These are phyloP conservation scores for Sugiyamaella neomexicana DNA, from an alignment of 1,139 yeast species.

Conservation along the genomic window DNA sequence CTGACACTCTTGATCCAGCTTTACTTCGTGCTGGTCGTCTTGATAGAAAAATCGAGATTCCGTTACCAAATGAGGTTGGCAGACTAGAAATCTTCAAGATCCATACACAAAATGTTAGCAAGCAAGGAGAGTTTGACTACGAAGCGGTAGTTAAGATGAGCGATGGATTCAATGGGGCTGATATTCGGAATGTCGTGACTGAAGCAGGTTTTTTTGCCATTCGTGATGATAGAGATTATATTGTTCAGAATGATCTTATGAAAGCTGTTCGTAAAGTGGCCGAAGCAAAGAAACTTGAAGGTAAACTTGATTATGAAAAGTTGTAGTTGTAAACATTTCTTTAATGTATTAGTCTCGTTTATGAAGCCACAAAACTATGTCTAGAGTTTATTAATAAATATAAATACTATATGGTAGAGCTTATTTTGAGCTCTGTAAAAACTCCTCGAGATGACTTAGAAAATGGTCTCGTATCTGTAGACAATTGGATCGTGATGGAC, in stretches of 20 bases:
- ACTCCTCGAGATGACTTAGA: slow-evolving; percentile 2
- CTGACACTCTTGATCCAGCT: slow-evolving; percentile 99
- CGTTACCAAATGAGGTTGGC: slow-evolving; percentile 95
- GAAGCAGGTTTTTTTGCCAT: slow-evolving; percentile 99
- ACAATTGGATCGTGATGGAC: neutral
- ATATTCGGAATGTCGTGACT: slow-evolving; percentile 95
- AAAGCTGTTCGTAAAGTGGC: slow-evolving; percentile 98
- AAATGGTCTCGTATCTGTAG: slow-evolving; percentile 4
- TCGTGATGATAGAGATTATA: slow-evolving; percentile 94
- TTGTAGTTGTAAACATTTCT: slow-evolving; percentile 45
- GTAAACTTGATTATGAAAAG: slow-evolving; percentile 91
- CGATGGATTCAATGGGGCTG: slow-evolving; percentile 99
- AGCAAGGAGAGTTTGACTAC: slow-evolving; percentile 94
- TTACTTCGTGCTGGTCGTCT: slow-evolving; percentile 96
- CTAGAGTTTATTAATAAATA: too few species aligned
- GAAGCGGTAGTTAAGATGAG: slow-evolving; percentile 98
- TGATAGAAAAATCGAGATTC: slow-evolving; percentile 95
- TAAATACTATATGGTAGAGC: too few species aligned
- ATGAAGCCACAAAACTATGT: too few species aligned
- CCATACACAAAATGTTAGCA: slow-evolving; percentile 81
- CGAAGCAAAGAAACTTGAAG: slow-evolving; percentile 95
- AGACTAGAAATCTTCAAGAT: slow-evolving; percentile 93
- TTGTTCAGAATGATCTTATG: slow-evolving; percentile 90
- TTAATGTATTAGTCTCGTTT: neutral
- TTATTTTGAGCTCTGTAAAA: neutral